These are phyloP conservation scores for Strobilomyces confusus DNA, from an alignment of 768 basidiomycete species.

Conservation along the genomic window DNA sequence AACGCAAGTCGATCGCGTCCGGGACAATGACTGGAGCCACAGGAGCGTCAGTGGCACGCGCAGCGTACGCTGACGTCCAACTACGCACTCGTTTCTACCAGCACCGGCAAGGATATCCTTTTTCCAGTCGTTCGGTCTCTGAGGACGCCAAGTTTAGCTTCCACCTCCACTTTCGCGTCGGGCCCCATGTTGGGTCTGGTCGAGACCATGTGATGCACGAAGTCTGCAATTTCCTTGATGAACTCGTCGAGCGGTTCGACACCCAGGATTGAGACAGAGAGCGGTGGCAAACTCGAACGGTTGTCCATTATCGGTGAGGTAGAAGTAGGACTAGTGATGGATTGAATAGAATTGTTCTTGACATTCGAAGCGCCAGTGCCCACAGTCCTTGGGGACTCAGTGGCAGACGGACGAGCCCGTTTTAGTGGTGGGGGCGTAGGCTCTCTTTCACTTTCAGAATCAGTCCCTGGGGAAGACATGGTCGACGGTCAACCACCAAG, in stretches of 20 bases:
- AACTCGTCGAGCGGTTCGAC: slow-evolving; percentile 93
- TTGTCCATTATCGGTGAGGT: slow-evolving; percentile 25
- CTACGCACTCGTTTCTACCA: slow-evolving; percentile 79
- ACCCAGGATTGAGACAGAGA: slow-evolving; percentile 78
- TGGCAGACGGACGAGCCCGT: slow-evolving; percentile 36
- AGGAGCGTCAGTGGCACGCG: slow-evolving; percentile 3
- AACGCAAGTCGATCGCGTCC: slow-evolving; percentile 59
- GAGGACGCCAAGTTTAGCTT: slow-evolving; percentile 84
- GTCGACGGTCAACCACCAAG: slow-evolving; percentile 8
- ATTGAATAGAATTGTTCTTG: slow-evolving; percentile 13
- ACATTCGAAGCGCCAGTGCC: slow-evolving; percentile 22
- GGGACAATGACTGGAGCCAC: slow-evolving; percentile 60
- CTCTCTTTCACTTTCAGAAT: slow-evolving; percentile 27
- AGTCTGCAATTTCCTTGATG: slow-evolving; percentile 88
- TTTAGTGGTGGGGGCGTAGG: slow-evolving; percentile 33
- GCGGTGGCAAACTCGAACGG: slow-evolving; percentile 45
- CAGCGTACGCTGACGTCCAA: background rate
- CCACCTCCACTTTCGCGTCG: slow-evolving; percentile 65
- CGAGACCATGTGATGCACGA: slow-evolving; percentile 68
- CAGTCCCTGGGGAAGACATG: slow-evolving; percentile 28
- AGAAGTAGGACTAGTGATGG: slow-evolving; percentile 8
- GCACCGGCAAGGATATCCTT: slow-evolving; percentile 65
- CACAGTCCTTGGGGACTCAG: slow-evolving; percentile 25
- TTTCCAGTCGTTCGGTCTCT: slow-evolving; percentile 51
- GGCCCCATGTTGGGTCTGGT: slow-evolving; percentile 53